Percentiles rank a stretch among this genome's conserved stretches.
phyloP scores from a whole-genome alignment of 495 filamentous ascomycete species.

The Penicillium crystallinum region DNA sequence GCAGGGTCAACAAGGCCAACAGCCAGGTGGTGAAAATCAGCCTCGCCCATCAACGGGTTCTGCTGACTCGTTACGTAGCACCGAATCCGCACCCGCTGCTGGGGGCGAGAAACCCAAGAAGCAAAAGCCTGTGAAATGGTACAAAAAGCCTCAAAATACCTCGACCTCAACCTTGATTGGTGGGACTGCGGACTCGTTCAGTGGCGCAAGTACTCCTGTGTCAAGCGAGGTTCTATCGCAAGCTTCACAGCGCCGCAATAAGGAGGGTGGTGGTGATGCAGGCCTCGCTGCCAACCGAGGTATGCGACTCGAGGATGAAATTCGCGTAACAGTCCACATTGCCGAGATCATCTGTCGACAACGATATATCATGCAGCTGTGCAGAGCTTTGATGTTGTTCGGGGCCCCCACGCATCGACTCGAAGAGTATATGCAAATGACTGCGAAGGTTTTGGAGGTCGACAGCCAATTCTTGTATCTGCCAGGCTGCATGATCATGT shows the following conservation, averaged over 20 bases:
- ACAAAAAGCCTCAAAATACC: constrained; percentile 27
- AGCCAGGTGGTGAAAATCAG: not conserved
- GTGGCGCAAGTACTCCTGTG: constrained; percentile 29
- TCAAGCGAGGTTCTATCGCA: constrained; percentile 25
- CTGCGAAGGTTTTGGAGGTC: constrained; percentile 76
- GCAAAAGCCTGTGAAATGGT: constrained; percentile 28
- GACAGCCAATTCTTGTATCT: constrained; percentile 86
- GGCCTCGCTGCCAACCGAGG: not conserved
- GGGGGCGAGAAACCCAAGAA: constrained; percentile 18
- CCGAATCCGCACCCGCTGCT: constrained; percentile 1
- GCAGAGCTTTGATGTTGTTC: constrained; percentile 74
- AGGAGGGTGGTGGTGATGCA: constrained; percentile 6
- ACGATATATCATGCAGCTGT: constrained; percentile 77
- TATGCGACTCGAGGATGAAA: constrained; percentile 48
- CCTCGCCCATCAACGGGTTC: constrained; percentile 9
- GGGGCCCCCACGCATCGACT: constrained; percentile 70
- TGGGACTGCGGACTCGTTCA: constrained; percentile 11
- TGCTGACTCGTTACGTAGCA: constrained; percentile 6
- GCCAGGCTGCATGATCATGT: constrained; percentile 89
- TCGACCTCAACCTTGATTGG: constrained; percentile 26
- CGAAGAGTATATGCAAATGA: constrained; percentile 84
- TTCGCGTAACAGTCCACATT: constrained; percentile 78
- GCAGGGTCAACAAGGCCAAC: not conserved
- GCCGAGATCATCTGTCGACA: constrained; percentile 76
- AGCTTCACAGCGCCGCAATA: constrained; percentile 26